Evolutionary conservation across 352 stramenopile species (phyloP).

Genomic region (Globisporangium barbulae): DNA sequence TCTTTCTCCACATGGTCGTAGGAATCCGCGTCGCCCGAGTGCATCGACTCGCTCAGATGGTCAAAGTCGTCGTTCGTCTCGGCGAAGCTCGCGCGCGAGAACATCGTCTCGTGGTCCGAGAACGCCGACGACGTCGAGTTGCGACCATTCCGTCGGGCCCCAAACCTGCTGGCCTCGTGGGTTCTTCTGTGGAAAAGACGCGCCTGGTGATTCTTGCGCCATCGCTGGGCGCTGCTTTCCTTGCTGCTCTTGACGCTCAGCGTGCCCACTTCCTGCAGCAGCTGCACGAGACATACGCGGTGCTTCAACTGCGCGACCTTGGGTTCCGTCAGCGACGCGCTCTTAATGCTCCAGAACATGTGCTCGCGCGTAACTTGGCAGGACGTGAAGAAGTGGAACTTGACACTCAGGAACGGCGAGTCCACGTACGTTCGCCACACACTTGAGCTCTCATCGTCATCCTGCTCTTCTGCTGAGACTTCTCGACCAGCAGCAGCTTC

Average conservation of each 20-base stretch:
- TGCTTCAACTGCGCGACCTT: slow-evolving; percentile 64
- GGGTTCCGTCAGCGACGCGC: slow-evolving; percentile 54
- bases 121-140: slow-evolving; percentile 25
- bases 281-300: slow-evolving; percentile 48
- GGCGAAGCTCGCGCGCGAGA: slow-evolving; percentile 35
- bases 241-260: slow-evolving; percentile 44
- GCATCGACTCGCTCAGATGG: slow-evolving; percentile 25
- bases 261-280: slow-evolving; percentile 65
- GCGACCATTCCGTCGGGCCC: not conserved
- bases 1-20: slow-evolving; percentile 5
- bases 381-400: slow-evolving; percentile 71
- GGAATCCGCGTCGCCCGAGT: slow-evolving; percentile 8
- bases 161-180: not conserved
- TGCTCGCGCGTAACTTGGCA: slow-evolving; percentile 72
- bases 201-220: slow-evolving; percentile 10
- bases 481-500: not conserved
- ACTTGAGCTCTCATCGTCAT: slow-evolving; percentile 3
- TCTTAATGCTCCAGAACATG: slow-evolving; percentile 69
- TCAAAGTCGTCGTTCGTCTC: slow-evolving; percentile 33
- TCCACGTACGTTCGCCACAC: slow-evolving; percentile 66
- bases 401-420: slow-evolving; percentile 58
- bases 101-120: slow-evolving; percentile 40
- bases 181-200: not conserved
- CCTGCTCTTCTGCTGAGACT: not conserved
- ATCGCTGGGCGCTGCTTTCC: slow-evolving; percentile 8